Conservation (phyloP, 768 basidiomycete species). For the Boletus speciosus region DNA sequence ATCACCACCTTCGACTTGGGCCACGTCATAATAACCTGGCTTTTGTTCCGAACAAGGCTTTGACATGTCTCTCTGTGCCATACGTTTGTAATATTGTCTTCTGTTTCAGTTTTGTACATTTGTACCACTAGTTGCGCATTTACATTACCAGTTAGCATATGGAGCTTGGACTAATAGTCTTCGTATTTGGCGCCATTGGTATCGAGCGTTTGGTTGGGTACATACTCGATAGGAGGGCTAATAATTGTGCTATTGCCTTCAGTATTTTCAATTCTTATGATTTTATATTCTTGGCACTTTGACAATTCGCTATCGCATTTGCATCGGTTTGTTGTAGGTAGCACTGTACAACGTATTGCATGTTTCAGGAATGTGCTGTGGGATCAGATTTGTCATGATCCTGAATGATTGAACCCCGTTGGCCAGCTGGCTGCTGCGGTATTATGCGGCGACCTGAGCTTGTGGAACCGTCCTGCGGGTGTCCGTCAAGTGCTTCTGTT, state of each 20-base stretch:
- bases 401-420: background rate
- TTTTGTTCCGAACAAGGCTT: constrained; percentile 19
- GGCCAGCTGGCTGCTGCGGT: too few relatives aligned
- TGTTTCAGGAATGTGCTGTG: constrained; percentile 4
- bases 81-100: constrained; percentile 31
- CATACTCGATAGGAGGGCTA: constrained; percentile 30
- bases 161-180: constrained; percentile 32
- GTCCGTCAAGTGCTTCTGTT: constrained; percentile 9
- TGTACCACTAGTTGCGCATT: constrained; percentile 35
- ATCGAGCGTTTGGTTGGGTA: constrained; percentile 24
- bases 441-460: background rate
- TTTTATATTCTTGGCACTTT: constrained; percentile 29
- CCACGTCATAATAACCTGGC: constrained; percentile 15
- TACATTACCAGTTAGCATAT: constrained; percentile 34
- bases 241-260: constrained; percentile 27
- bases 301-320: constrained; percentile 25
- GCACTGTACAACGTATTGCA: constrained; percentile 24
- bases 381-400: background rate
- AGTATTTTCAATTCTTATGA: constrained; percentile 23
- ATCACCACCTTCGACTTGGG: constrained; percentile 16
- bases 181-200: constrained; percentile 25
- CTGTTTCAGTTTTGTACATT: constrained; percentile 27
- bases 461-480: constrained; percentile 5
- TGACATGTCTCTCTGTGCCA: constrained; percentile 28
- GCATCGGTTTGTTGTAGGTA: constrained; percentile 31